Evolutionary conservation across 2,329 filamentous ascomycete genomes (phyloP), one percentile per base, ranked within the genome.

Genomic region (Colletotrichum sp.): DNA sequence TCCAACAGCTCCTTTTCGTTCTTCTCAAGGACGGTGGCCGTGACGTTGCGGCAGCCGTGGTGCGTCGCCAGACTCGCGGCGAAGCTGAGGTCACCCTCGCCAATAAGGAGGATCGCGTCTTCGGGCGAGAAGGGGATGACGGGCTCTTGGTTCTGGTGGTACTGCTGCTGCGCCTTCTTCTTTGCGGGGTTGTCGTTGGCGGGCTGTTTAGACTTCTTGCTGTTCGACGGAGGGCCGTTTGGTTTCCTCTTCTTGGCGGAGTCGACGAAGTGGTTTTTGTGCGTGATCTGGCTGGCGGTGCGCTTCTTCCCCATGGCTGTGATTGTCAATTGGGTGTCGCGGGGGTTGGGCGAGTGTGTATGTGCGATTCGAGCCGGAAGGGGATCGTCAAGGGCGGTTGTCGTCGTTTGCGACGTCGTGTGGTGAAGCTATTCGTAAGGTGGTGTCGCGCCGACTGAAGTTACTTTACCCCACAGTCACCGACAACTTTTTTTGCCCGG

Each of bases 71-170:
- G 88, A 3, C 92, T 93, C 32, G 90, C 89, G 15, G 94, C 91
- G 83, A 96, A 96, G 82, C 93, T 95, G 81, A 97, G 91, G 84
- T 98, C 95, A 78, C 92, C 95, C 82, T 97, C 95, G 80, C 95
- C 95, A 68, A 96, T 86, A 4, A 96, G 90, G 8, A 97, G 91
- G 77, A 96, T 95, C 80, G 90, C 86, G 79, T 96, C 92, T 79
- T 90, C 85, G 52, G 90, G 86, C 28, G 88, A 84, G 84, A 96
- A 96, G 18, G 95, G 95, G 26, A 96, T 92, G 6, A 87, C 90
- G 28, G 89, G 92, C 78, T 84, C 84, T 78, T 81, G 80, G 69
- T 84, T 82, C 68, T 83, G 81, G 8, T 78, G 77, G 59, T 82
- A 80, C 39, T 79, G 72, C 65, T 74, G 44, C 18, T 76, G 74